These are phyloP conservation scores for Fragaria nilgerrensis DNA, from an alignment of 306 rosid genomes.

Conservation along the genomic window DNA sequence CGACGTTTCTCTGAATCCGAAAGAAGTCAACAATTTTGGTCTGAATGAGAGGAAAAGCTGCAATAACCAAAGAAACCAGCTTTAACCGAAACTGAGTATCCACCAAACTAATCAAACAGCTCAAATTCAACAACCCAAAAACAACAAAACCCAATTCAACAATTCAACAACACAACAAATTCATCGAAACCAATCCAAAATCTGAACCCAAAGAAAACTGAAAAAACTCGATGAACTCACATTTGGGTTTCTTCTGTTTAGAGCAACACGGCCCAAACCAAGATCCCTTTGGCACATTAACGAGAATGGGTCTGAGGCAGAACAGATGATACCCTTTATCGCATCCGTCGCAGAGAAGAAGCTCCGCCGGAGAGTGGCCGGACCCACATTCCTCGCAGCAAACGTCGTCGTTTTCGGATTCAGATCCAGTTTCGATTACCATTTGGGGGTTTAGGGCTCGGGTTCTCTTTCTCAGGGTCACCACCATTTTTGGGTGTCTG, in stretches of 20 bases:
- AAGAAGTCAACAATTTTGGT: slow-evolving; percentile 87
- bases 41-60: slow-evolving; percentile 84
- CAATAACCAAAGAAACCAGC: slow-evolving; percentile 22
- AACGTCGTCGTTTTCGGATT: slow-evolving; percentile 24
- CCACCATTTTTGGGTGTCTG: background rate
- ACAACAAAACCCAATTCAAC: background rate
- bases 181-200: too few species aligned
- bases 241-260: slow-evolving; percentile 37
- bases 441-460: slow-evolving; percentile 48
- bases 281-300: slow-evolving; percentile 61
- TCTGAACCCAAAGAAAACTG: background rate
- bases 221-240: slow-evolving; percentile 27
- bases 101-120: background rate
- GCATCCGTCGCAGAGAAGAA: slow-evolving; percentile 82
- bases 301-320: slow-evolving; percentile 70
- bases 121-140: background rate
- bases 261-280: slow-evolving; percentile 82
- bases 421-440: background rate
- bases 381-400: slow-evolving; percentile 55
- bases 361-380: slow-evolving; percentile 54
- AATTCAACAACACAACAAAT: background rate
- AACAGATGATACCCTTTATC: slow-evolving; percentile 70
- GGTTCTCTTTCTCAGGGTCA: slow-evolving; percentile 49
- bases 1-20: slow-evolving; percentile 51
- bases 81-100: background rate